These are phyloP conservation scores for Yamadazyma siamensis DNA, from an alignment of 1,139 yeast genomes.

Conservation along the genomic window DNA sequence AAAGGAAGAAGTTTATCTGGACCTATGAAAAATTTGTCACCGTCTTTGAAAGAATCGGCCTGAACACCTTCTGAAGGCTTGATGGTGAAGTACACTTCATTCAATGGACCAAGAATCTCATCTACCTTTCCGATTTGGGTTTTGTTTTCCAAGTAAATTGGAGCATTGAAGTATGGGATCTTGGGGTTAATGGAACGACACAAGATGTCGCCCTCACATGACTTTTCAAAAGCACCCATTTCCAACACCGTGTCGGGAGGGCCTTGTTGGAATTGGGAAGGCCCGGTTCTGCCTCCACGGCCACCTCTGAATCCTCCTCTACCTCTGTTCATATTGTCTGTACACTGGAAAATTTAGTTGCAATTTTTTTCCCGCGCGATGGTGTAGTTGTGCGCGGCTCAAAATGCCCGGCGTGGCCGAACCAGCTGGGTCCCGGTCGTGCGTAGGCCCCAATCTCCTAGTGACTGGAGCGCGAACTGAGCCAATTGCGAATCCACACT, in stretches of 20 bases:
- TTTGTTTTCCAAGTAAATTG: constrained; percentile 92
- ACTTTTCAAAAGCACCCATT: constrained; percentile 89
- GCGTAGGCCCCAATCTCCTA: too few relatives aligned
- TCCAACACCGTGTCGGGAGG: constrained; percentile 95
- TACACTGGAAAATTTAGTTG: constrained; percentile 2
- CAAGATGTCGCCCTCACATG: constrained; percentile 96
- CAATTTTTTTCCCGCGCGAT: background rate
- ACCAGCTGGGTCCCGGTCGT: too few relatives aligned
- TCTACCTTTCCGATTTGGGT: constrained; percentile 97
- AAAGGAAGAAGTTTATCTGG: constrained; percentile 93
- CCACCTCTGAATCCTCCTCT: constrained; percentile 74
- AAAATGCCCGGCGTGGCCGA: constrained; percentile 1
- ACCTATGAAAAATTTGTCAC: constrained; percentile 94
- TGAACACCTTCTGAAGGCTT: constrained; percentile 96
- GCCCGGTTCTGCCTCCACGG: constrained; percentile 57
- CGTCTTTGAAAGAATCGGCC: constrained; percentile 87
- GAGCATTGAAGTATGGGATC: constrained; percentile 98
- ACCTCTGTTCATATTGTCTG: constrained; percentile 51
- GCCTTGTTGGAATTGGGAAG: constrained; percentile 60
- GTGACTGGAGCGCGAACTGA: too few relatives aligned
- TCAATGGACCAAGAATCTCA: constrained; percentile 95
- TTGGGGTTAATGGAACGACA: constrained; percentile 93
- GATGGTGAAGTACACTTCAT: constrained; percentile 94
- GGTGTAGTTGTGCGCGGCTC: background rate
- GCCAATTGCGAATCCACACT: too few relatives aligned